These are phyloP conservation scores for Athelia psychrophila DNA, from an alignment of 1,284 basidiomycete genomes.

Conservation along the genomic window DNA sequence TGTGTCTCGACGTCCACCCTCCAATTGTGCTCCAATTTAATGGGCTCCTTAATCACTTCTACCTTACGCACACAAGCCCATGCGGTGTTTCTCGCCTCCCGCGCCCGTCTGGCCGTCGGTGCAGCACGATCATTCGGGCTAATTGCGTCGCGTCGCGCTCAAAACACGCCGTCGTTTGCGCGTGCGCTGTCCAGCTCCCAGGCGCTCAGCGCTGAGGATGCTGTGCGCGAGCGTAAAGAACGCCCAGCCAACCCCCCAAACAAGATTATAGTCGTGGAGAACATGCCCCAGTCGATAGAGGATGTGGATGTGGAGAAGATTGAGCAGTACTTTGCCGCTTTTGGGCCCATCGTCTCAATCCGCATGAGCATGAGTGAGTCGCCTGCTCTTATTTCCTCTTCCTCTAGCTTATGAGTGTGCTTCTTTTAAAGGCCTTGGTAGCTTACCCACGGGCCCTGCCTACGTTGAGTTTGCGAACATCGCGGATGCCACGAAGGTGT, in stretches of 20 bases:
- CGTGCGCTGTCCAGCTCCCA: neutral
- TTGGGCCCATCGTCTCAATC: constrained; percentile 31
- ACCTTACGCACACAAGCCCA: constrained; percentile 30
- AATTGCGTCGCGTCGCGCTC: neutral
- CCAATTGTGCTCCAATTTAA: neutral
- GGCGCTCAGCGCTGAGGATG: neutral
- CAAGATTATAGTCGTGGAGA: constrained; percentile 39
- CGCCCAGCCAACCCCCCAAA: constrained; percentile 13
- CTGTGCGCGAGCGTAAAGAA: neutral
- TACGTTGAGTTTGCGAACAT: too few species aligned
- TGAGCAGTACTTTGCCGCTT: constrained; percentile 29
- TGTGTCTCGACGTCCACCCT: too few species aligned
- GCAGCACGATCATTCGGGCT: neutral
- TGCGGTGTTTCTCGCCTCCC: constrained; percentile 18
- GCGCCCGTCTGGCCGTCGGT: neutral
- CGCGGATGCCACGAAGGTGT: too few species aligned
- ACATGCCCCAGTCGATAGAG: constrained; percentile 39
- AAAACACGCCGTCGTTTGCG: neutral
- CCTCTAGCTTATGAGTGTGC: too few species aligned
- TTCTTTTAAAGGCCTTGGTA: too few species aligned
- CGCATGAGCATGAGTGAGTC: constrained; percentile 35
- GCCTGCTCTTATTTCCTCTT: constrained; percentile 12
- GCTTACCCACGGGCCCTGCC: too few species aligned
- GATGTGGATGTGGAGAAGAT: constrained; percentile 40
- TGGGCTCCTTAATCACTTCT: constrained; percentile 28